A percentile compares a stretch with the other conserved stretches of the same genome.
phyloP scores from a whole-genome alignment of 768 basidiomycete species.

The Rhodotorula toruloides region DNA sequence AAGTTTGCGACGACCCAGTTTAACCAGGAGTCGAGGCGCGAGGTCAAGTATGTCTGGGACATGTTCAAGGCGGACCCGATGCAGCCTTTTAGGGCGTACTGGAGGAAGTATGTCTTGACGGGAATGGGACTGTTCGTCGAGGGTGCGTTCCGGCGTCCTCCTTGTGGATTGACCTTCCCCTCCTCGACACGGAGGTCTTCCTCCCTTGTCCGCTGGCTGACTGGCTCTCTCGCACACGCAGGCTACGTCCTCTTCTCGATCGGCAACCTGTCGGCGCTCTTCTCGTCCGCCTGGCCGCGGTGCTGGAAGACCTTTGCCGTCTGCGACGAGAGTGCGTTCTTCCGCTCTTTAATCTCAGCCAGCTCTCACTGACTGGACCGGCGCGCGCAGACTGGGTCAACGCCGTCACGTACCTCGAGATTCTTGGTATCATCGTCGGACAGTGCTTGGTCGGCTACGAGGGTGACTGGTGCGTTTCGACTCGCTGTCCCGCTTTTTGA shows the following conservation, averaged over 20 bases:
- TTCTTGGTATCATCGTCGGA: conserved; percentile 49
- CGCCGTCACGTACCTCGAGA: conserved; percentile 48
- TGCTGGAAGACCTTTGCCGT: conserved; percentile 46
- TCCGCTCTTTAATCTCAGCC: no score
- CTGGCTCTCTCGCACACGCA: conserved; percentile 41
- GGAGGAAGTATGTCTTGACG: conserved; percentile 47
- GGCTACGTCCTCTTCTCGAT: conserved; percentile 51
- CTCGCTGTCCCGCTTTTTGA: no score
- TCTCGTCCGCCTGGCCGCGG: conserved; percentile 46
- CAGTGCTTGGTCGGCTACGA: conserved; percentile 28
- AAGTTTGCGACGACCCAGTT: conserved; percentile 45
- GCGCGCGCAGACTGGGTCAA: conserved; percentile 49
- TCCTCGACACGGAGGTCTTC: not conserved
- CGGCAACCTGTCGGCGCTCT: conserved; percentile 48
- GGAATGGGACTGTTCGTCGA: conserved; percentile 43
- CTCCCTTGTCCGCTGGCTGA: not conserved
- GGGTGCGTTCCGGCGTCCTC: conserved; percentile 13
- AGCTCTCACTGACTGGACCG: no score
- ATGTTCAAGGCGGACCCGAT: conserved; percentile 49
- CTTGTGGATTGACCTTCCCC: rapidly evolving
- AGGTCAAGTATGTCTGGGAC: conserved; percentile 42
- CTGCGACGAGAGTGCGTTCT: conserved; percentile 39
- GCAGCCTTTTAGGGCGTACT: conserved; percentile 45
- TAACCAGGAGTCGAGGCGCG: conserved; percentile 45
- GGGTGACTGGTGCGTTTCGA: no score